Conservation (phyloP, 1,139 yeast genomes). For the Pichia sp. region DNA sequence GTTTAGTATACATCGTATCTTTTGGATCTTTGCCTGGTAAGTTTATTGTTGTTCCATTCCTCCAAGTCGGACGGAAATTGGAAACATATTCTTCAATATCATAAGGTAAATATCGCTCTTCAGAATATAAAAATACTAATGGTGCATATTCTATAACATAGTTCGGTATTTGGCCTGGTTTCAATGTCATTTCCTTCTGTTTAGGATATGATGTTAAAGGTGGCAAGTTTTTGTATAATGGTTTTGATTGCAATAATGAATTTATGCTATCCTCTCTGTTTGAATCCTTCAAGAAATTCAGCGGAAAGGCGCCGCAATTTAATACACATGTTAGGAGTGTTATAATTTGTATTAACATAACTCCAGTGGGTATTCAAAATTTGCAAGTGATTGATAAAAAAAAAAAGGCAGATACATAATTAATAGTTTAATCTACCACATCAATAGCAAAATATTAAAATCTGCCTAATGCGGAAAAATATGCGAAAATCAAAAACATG, state of each 20-base stretch:
- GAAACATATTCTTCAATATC: slow-evolving; percentile 65
- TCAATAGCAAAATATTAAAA: not conserved
- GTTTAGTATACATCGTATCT: slow-evolving; percentile 13
- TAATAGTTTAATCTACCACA: not conserved
- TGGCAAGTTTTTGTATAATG: slow-evolving; percentile 23
- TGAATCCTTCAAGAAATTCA: not conserved
- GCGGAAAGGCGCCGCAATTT: not conserved
- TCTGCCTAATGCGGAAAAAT: slow-evolving; percentile 1
- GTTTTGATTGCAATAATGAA: slow-evolving; percentile 4
- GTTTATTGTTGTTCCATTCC: slow-evolving; percentile 39
- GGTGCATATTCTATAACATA: slow-evolving; percentile 75
- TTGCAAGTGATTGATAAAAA: no score
- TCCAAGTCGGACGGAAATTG: slow-evolving; percentile 47
- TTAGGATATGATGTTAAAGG: slow-evolving; percentile 25
- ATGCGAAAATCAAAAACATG: not conserved
- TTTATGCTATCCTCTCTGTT: slow-evolving; percentile 2
- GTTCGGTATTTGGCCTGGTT: slow-evolving; percentile 60
- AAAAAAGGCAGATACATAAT: not conserved
- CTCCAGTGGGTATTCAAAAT: no score
- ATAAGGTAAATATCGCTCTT: slow-evolving; percentile 81
- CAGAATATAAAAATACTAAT: slow-evolving; percentile 78
- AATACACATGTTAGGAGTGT: not conserved
- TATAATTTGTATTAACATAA: not conserved
- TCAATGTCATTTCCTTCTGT: slow-evolving; percentile 29
- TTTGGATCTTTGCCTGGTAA: slow-evolving; percentile 31